Conservation (phyloP, 129 eudicot species). For the Artemisia tridentata region DNA sequence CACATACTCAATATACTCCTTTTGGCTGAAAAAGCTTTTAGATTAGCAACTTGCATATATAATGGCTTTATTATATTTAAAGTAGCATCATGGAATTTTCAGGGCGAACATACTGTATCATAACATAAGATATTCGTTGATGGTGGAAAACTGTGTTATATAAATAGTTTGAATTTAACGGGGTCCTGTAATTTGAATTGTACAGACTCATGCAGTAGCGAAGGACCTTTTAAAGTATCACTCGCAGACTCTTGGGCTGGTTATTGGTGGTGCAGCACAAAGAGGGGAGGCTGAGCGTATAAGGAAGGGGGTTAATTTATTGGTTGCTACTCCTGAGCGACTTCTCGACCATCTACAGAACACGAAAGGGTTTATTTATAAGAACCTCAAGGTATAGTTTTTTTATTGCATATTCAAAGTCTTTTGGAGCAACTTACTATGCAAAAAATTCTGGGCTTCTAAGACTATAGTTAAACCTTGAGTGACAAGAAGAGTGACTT, state of each 20-base stretch:
- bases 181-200: neutral
- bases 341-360: conserved; percentile 92
- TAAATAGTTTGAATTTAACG: neutral
- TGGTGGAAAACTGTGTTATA: no score
- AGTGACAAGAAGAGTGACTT: no score
- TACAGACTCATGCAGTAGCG: conserved; percentile 90
- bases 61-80: no score
- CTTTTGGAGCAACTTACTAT: neutral
- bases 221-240: conserved; percentile 82
- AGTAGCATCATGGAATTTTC: no score
- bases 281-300: conserved; percentile 82
- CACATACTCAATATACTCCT: no score
- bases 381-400: conserved; percentile 57
- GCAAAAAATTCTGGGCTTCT: no score
- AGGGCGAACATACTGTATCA: no score
- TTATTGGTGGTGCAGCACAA: conserved; percentile 74
- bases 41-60: no score
- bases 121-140: no score
- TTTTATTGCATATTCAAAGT: neutral
- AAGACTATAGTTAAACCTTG: no score
- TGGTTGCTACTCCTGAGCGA: conserved; percentile 89
- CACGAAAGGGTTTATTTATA: conserved; percentile 83
- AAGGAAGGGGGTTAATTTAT: conserved; percentile 78
- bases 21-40: no score
- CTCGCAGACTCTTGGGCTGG: conserved; percentile 76